Evolutionary conservation across 345 rosid species (phyloP), one percentile per base, ranked within the genome.

Genomic region (Trapa incisa): DNA sequence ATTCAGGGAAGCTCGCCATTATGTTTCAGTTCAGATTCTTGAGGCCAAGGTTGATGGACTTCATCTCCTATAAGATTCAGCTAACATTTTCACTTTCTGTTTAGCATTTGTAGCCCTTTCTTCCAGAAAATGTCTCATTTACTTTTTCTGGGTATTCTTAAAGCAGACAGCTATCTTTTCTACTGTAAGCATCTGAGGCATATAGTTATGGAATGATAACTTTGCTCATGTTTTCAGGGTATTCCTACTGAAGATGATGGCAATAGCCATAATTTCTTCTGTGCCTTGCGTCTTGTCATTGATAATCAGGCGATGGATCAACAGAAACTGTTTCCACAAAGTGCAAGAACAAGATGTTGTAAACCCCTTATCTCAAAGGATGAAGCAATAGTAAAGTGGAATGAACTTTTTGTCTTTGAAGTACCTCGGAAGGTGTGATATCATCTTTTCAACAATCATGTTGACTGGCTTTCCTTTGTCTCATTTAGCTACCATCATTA

Each of bases 301-400:
- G 94, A 87, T 78, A 82, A 80, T 76, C 88, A 81, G 73, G 83
- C 87, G 74, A 76, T 89, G 48, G 99, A 94, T 68, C 91, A 90
- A 75, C 99, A 87, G 78, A 94, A 84, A 75, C 83, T 83, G 74
- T 89, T 87, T 76, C 97, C 99, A 61, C 97, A 91, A 79, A 94
- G 97, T 83, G 99, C 92, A 42, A 86, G 99, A 88, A 94, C 99
- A 68, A 94, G 86, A 84, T 94, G 97, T 61, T 91, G 86, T 67
- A 91, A 85, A 81, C 96, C 96, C 72, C 71, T 78, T n/a, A 76
- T 84, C 75, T 68, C 80, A 57, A 67, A 72, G n/a, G 78, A 70
- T 70, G 75, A 74, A 71, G 89, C 86, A 68, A 75, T 73, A 65
- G 93, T 89, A 47, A 87, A 79, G 76, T 94, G 99, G 99, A 91